Conservation (phyloP, 31 red algal species). For the Bonnemaisonia californica region DNA sequence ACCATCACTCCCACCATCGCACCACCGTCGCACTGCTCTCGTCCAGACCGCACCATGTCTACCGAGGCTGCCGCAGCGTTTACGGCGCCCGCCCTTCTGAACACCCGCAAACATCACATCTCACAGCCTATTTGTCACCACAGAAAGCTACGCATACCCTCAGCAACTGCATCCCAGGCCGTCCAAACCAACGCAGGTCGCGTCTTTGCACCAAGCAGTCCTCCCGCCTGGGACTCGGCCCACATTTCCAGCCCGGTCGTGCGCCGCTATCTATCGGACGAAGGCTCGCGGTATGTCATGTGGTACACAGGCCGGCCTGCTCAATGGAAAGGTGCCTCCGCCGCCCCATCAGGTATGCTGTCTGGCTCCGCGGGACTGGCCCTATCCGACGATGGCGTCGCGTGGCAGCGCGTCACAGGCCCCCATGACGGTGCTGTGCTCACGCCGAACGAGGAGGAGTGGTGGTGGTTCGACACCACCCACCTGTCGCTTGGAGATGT, state of each 20-base stretch:
- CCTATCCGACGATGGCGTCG: constrained; percentile 56
- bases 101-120: too few relatives aligned
- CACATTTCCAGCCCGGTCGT: constrained; percentile 42
- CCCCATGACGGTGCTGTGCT: constrained; percentile 66
- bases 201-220: background rate
- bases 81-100: too few relatives aligned
- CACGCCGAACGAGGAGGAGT: constrained; percentile 61
- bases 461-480: constrained; percentile 71
- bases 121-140: too few relatives aligned
- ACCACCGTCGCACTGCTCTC: too few relatives aligned
- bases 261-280: constrained; percentile 49
- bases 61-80: too few relatives aligned
- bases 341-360: constrained; percentile 25
- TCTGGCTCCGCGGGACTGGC: constrained; percentile 63
- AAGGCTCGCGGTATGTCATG: constrained; percentile 48
- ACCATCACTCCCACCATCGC: too few relatives aligned
- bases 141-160: too few relatives aligned
- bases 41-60: too few relatives aligned
- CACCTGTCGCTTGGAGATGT: constrained; percentile 54
- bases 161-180: background rate
- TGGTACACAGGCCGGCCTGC: constrained; percentile 55
- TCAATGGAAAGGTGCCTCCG: constrained; percentile 14
- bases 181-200: background rate
- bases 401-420: constrained; percentile 58
- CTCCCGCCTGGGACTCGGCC: constrained; percentile 29